These are phyloP conservation scores for Fomes fomentarius DNA, from an alignment of 1,284 basidiomycete genomes.

Conservation along the genomic window DNA sequence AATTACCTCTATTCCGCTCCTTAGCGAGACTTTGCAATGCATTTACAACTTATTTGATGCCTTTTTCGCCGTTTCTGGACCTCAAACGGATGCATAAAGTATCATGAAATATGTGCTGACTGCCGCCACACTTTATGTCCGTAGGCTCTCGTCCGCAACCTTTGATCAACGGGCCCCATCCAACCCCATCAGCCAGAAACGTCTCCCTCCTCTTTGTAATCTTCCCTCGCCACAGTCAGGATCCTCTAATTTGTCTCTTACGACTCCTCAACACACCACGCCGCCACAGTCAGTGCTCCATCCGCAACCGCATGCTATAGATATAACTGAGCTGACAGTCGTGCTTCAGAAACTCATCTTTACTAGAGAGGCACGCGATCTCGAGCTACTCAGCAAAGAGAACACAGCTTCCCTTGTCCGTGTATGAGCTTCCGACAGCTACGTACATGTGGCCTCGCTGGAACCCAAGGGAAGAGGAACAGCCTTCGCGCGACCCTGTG, in stretches of 20 bases:
- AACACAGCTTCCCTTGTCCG: conserved; percentile 26
- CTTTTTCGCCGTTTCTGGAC: not conserved
- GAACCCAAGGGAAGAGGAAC: conserved; percentile 32
- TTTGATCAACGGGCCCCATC: not conserved
- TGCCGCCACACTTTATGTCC: conserved; percentile 15
- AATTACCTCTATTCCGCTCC: not conserved
- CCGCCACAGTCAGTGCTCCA: conserved; percentile 3
- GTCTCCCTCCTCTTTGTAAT: not conserved
- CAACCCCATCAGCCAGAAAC: not conserved
- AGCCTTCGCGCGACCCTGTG: conserved; percentile 9
- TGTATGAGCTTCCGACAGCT: conserved; percentile 38
- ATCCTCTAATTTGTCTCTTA: conserved; percentile 1
- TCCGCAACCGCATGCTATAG: too few relatives aligned
- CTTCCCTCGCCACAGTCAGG: conserved; percentile 8
- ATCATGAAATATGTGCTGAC: conserved; percentile 4
- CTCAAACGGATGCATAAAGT: not conserved
- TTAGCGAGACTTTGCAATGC: not conserved
- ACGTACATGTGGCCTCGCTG: conserved; percentile 43
- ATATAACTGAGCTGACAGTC: too few relatives aligned
- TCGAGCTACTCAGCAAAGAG: conserved; percentile 5
- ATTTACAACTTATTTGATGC: not conserved
- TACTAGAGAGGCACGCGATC: conserved; percentile 11
- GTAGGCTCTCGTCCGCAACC: conserved; percentile 7
- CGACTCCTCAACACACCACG: conserved; percentile 1
- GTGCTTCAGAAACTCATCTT: not conserved